Percentiles rank a stretch among this genome's conserved stretches.
Evolutionary conservation across 2,329 filamentous ascomycete species (phyloP).

Genomic region (Chalaropsis ovoidea): DNA sequence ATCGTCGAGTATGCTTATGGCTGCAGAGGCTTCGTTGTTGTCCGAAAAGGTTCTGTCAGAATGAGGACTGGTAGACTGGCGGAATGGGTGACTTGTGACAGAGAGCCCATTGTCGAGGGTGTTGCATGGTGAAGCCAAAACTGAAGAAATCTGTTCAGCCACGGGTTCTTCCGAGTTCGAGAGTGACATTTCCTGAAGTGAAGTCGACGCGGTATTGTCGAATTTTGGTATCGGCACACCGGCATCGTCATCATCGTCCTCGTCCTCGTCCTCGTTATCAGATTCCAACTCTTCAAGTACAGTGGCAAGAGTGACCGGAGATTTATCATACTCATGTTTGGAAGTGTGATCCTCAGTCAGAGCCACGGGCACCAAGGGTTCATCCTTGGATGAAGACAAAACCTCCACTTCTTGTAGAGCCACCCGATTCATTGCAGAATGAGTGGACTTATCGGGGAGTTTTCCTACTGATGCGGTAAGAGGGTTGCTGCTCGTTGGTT

Average conservation of each 20-base stretch:
- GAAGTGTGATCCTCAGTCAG: background rate
- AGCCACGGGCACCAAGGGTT: background rate
- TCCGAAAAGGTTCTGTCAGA: background rate
- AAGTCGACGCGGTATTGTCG: background rate
- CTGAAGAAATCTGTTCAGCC: no score
- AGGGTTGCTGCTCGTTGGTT: no score
- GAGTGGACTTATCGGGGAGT: no score
- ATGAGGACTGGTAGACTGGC: background rate
- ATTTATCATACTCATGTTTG: background rate
- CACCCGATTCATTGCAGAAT: background rate
- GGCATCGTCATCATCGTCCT: constrained; percentile 15
- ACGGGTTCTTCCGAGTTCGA: no score
- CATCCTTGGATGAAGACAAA: background rate
- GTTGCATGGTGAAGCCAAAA: no score
- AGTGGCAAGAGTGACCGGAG: constrained; percentile 7
- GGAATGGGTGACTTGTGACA: no score
- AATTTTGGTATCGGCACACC: background rate
- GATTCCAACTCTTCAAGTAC: constrained; percentile 21
- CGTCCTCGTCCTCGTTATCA: constrained; percentile 12
- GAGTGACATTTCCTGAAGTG: no score
- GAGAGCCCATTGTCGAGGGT: no score
- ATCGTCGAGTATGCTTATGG: background rate
- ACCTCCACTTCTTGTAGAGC: background rate
- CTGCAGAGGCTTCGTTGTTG: background rate
- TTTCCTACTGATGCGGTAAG: background rate